phyloP scores from a whole-genome alignment of 192 early-diverging fungal genomes.

The Coemansia sp. region DNA sequence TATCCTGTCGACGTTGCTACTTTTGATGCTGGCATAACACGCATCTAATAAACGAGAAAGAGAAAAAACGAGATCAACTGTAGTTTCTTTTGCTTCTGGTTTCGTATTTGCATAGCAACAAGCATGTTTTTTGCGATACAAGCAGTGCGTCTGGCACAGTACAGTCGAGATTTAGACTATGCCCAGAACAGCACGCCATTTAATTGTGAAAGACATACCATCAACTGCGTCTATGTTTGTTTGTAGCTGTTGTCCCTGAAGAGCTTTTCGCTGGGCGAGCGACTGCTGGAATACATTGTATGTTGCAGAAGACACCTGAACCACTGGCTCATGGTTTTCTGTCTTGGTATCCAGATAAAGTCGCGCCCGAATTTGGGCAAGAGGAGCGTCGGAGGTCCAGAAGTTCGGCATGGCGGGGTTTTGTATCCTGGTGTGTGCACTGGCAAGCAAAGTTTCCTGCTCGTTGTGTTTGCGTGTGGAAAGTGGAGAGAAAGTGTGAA shows the following conservation, averaged over 20 bases:
- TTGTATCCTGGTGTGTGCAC: not conserved
- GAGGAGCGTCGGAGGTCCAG: constrained; percentile 50
- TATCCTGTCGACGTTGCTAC: not conserved
- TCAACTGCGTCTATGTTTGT: not conserved
- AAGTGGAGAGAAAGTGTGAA: too few species aligned
- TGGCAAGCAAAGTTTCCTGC: too few species aligned
- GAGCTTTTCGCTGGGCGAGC: constrained; percentile 18
- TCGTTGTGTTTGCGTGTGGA: too few species aligned
- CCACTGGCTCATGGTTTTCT: not conserved
- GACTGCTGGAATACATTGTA: constrained; percentile 18
- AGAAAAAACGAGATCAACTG: not conserved
- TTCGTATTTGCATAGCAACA: too few species aligned
- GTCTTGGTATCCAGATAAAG: constrained; percentile 16
- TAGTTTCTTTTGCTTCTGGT: not conserved
- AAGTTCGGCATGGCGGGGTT: constrained; percentile 30
- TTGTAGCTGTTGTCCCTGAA: not conserved
- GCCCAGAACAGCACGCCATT: too few species aligned
- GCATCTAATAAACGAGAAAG: not conserved
- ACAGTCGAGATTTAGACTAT: too few species aligned
- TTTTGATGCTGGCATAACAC: constrained; percentile 17
- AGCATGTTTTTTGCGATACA: too few species aligned
- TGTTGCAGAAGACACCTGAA: constrained; percentile 17
- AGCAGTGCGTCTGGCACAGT: too few species aligned
- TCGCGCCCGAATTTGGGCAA: constrained; percentile 31
- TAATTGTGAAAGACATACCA: not conserved